Evolutionary conservation across 2,329 filamentous ascomycete species (phyloP), one percentile per base, ranked within the genome.

Genomic region (Ascochyta pisi): DNA sequence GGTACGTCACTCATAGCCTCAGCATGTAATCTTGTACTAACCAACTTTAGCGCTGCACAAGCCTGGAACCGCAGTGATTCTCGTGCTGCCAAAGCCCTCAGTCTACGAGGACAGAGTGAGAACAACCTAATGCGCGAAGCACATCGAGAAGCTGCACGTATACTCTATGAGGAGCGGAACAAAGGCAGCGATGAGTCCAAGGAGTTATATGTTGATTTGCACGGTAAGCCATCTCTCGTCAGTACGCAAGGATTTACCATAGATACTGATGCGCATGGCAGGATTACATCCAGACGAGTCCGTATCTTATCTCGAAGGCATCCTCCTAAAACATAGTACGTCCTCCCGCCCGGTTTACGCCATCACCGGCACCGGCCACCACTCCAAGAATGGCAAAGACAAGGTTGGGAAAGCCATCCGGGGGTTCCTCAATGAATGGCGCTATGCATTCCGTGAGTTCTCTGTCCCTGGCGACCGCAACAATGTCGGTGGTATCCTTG

Each of bases 61-160:
- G 95, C 95, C 22, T 99, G 95, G 94, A 97, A 98, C 74, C 90
- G 95, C 54, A 98, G 97, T 69, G 95, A 99, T 75, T 94, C 95
- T 37, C 89, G 95, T 60, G 94, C 95, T 16, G 95, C 95, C 58
- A 98, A 98, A 79, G 94, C 94, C 29, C 84, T 98, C 45, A 96
- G 92, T 68, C 85, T 98, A 41, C 89, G 95, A 27, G 95, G 95
- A 12, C 95, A 98, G 77, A 95, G 91, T 66, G 95, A 99, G 79
- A 98, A 99, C 69, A 92, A 96, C 65, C 84, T 96, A 34, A 99
- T 99, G 95, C 88, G 93, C 62, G 96, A 96, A 79, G 94, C 93
- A 41, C 95, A 99, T 73, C 89, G 95, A 42, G 93, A 98, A 78
- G 95, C 95, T 9, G 95, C 95, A 22, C 86, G 89, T 33, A 89